These are phyloP conservation scores for Pichia nanzhaoensis DNA, from an alignment of 805 yeast species.

Conservation along the genomic window DNA sequence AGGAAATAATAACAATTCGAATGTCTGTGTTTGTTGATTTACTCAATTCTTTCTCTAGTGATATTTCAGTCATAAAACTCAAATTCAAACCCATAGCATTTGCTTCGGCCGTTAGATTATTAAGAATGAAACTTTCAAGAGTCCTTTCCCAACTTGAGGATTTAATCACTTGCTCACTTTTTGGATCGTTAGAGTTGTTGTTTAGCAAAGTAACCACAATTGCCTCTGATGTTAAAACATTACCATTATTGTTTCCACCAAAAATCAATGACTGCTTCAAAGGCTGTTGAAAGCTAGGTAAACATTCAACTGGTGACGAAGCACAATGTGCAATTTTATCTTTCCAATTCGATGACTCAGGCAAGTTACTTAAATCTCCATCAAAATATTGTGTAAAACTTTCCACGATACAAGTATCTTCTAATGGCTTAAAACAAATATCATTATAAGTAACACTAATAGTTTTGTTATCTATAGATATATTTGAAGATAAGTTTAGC, in stretches of 20 bases:
- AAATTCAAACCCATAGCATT: conserved; percentile 48
- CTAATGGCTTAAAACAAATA: conserved; percentile 78
- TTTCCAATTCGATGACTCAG: conserved; percentile 48
- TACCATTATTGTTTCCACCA: conserved; percentile 42
- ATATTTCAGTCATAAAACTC: conserved; percentile 75
- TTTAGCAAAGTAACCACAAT: conserved; percentile 69
- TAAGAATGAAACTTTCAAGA: conserved; percentile 49
- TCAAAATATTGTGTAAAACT: conserved; percentile 84
- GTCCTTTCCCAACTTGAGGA: conserved; percentile 64
- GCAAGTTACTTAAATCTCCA: conserved; percentile 47
- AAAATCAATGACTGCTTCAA: conserved; percentile 65
- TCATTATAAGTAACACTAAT: conserved; percentile 42
- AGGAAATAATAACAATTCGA: conserved; percentile 63
- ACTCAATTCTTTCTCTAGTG: conserved; percentile 78
- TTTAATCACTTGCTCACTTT: conserved; percentile 32
- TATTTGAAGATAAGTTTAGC: conserved; percentile 24
- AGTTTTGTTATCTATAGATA: conserved; percentile 3
- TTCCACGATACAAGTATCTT: conserved; percentile 74
- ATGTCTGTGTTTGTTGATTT: conserved; percentile 76
- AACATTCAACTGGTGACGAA: conserved; percentile 76
- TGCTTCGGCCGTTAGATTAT: conserved; percentile 39
- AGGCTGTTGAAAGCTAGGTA: conserved; percentile 90
- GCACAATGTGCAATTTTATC: conserved; percentile 53
- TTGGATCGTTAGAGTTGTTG: conserved; percentile 43
- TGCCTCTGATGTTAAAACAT: conserved; percentile 56